phyloP scores from a whole-genome alignment of 2,329 filamentous ascomycete species.

The Exophiala lecanii-corni region DNA sequence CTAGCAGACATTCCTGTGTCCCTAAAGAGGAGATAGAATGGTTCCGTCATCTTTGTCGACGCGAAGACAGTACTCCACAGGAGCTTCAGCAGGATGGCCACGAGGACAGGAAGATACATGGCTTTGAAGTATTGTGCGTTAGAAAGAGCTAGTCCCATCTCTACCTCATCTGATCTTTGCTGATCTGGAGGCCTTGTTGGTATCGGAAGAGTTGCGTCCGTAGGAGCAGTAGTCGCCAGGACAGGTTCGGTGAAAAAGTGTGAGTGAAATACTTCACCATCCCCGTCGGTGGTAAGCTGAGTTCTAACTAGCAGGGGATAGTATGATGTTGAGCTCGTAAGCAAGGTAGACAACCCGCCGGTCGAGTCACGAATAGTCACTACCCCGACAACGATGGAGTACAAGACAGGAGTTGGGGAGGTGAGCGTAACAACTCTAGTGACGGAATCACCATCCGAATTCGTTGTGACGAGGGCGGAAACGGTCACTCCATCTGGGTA shows the following conservation, averaged over 20 bases:
- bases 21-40: neutral
- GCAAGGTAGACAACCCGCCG: neutral
- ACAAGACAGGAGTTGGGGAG: neutral
- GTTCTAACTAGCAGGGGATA: neutral
- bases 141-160: neutral
- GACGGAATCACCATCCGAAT: neutral
- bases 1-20: neutral
- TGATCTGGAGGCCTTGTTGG: neutral
- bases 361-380: neutral
- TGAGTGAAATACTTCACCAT: neutral
- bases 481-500: neutral
- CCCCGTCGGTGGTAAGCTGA: neutral
- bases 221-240: neutral
- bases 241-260: neutral
- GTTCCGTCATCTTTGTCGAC: no score
- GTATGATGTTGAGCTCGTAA: neutral
- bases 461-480: neutral
- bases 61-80: neutral
- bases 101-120: neutral
- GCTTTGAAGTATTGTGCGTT: neutral
- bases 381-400: neutral
- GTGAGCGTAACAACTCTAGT: neutral
- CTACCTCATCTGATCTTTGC: neutral
- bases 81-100: neutral
- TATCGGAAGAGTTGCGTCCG: neutral